Percentiles rank a stretch among this genome's conserved stretches.
Evolutionary conservation across 1,139 yeast genomes (phyloP).

Genomic region (Taphrina confusa): DNA sequence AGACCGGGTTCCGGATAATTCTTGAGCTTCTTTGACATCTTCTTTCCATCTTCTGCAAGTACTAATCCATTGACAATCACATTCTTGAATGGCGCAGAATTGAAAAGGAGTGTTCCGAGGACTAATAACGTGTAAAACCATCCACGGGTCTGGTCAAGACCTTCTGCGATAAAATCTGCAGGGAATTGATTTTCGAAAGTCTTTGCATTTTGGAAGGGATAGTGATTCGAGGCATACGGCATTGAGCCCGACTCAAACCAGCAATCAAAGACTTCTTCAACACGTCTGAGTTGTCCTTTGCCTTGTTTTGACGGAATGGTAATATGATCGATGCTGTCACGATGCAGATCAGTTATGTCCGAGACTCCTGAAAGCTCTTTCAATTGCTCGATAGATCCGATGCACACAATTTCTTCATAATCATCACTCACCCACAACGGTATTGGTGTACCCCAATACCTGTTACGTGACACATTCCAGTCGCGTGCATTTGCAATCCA

Average conservation of each 20-base stretch:
- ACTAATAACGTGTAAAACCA: slow-evolving; percentile 98
- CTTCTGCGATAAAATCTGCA: slow-evolving; percentile 96
- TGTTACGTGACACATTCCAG: slow-evolving; percentile 96
- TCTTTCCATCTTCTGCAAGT: slow-evolving; percentile 96
- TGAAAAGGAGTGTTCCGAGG: slow-evolving; percentile 90
- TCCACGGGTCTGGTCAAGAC: slow-evolving; percentile 99
- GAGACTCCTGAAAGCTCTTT: slow-evolving; percentile 76
- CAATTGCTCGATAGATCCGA: slow-evolving; percentile 87
- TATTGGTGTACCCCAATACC: slow-evolving; percentile 99
- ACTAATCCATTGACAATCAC: slow-evolving; percentile 97
- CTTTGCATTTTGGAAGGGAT: slow-evolving; percentile 86
- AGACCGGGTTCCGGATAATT: slow-evolving; percentile 93
- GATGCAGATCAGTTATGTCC: slow-evolving; percentile 85
- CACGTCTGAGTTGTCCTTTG: slow-evolving; percentile 80
- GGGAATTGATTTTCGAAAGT: slow-evolving; percentile 76
- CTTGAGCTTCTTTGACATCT: slow-evolving; percentile 97
- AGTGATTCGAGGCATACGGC: slow-evolving; percentile 97
- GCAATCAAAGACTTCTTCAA: slow-evolving; percentile 98
- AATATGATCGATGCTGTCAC: slow-evolving; percentile 85
- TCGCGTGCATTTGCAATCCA: slow-evolving; percentile 99
- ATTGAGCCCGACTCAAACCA: slow-evolving; percentile 99
- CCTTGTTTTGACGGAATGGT: slow-evolving; percentile 94
- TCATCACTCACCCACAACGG: slow-evolving; percentile 98
- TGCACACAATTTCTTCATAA: slow-evolving; percentile 84
- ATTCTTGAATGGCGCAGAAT: slow-evolving; percentile 89